Evolutionary conservation across 345 rosid genomes (phyloP).

Genomic region (Eucalyptus erythrocorys): DNA sequence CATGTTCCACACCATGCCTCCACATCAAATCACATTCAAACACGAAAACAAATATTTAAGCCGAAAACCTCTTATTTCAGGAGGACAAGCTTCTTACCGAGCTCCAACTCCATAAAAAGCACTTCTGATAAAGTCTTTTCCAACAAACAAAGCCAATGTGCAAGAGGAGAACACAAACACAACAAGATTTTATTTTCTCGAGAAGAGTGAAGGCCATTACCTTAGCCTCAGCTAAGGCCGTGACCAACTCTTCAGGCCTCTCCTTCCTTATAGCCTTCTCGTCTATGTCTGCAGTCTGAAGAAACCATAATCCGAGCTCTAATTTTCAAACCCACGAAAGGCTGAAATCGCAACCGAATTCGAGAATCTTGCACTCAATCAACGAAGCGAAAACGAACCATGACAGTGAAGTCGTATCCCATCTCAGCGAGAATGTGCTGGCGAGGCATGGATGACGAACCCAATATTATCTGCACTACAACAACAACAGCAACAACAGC

Average conservation of each 20-base stretch:
- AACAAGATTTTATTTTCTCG: neutral
- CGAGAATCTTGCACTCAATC: neutral
- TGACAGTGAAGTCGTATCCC: slow-evolving; percentile 71
- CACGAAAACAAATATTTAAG: neutral
- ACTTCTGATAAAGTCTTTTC: neutral
- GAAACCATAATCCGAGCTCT: neutral
- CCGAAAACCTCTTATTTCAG: neutral
- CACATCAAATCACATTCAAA: neutral
- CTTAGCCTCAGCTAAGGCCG: slow-evolving; percentile 89
- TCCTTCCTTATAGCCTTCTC: slow-evolving; percentile 70
- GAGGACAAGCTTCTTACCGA: neutral
- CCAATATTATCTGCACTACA: slow-evolving; percentile 55
- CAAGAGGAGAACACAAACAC: neutral
- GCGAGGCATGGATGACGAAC: slow-evolving; percentile 73
- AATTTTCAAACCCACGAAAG: neutral
- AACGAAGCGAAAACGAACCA: slow-evolving; percentile 11
- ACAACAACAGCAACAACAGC: neutral
- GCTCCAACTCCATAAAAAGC: neutral
- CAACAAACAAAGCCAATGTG: neutral
- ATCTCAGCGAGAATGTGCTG: slow-evolving; percentile 62
- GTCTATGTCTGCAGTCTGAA: slow-evolving; percentile 87
- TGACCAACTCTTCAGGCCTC: slow-evolving; percentile 80
- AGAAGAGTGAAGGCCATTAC: slow-evolving; percentile 10
- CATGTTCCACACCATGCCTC: neutral
- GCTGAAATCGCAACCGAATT: neutral